Evolutionary conservation across 257 asterid species (phyloP).

Genomic region (Craterostigma plantagineum): DNA sequence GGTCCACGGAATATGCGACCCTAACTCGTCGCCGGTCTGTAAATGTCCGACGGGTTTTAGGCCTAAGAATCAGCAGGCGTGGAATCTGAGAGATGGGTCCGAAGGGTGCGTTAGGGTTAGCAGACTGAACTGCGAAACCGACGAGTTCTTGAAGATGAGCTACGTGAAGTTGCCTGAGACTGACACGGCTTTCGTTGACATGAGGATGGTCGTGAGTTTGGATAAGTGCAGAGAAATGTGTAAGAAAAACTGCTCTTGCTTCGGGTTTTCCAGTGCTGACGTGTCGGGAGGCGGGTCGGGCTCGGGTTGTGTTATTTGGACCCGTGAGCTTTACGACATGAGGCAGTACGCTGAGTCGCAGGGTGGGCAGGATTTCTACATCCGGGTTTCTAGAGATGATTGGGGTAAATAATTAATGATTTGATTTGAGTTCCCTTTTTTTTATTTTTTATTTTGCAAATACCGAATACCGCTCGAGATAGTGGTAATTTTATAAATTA

Average conservation of each 20-base stretch:
- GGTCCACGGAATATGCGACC: conserved; percentile 47
- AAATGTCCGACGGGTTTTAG: conserved; percentile 39
- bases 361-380: conserved; percentile 62
- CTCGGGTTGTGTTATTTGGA: conserved; percentile 86
- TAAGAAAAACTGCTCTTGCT: conserved; percentile 44
- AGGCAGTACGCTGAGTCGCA: conserved; percentile 60
- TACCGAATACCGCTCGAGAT: too few species aligned
- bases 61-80: conserved; percentile 47
- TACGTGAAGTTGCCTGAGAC: conserved; percentile 69
- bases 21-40: conserved; percentile 61
- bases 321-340: conserved; percentile 49
- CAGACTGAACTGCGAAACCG: conserved; percentile 28
- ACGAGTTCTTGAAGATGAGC: conserved; percentile 29
- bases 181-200: conserved; percentile 29
- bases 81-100: conserved; percentile 69
- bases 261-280: conserved; percentile 39
- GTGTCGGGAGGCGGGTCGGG: conserved; percentile 27
- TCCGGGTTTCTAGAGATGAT: conserved; percentile 46
- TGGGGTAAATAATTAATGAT: too few species aligned
- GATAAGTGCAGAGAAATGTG: conserved; percentile 40
- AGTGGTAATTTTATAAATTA: too few species aligned
- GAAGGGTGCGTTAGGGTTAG: conserved; percentile 40
- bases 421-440: conserved; percentile 7
- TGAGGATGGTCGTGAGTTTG: conserved; percentile 17
- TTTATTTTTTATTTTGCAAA: background rate